These are phyloP conservation scores for Cladosporium sp. DNA, from an alignment of 2,329 filamentous ascomycete species.

Conservation along the genomic window DNA sequence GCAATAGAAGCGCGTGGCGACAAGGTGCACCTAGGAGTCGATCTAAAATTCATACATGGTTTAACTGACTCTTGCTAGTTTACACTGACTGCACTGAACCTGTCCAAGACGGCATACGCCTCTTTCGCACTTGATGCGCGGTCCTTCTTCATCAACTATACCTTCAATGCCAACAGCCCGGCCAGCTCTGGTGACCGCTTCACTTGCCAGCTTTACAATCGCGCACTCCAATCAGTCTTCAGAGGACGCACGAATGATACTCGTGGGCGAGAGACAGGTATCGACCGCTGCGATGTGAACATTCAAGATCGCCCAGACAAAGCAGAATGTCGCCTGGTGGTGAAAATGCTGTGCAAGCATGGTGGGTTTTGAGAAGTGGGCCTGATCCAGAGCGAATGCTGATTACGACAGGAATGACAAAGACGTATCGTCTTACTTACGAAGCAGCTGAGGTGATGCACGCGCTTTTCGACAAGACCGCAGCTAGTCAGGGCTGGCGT, in stretches of 20 bases:
- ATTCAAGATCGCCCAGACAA: slow-evolving; percentile 67
- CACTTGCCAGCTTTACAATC: slow-evolving; percentile 70
- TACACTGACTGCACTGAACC: slow-evolving; percentile 69
- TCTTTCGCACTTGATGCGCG: slow-evolving; percentile 64
- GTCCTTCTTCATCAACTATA: slow-evolving; percentile 70
- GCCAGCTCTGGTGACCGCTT: slow-evolving; percentile 45
- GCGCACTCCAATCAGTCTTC: slow-evolving; percentile 67
- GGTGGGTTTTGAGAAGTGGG: slow-evolving; percentile 37
- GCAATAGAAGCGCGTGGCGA: slow-evolving; percentile 68
- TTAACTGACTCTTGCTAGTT: slow-evolving; percentile 43
- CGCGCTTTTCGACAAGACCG: slow-evolving; percentile 66
- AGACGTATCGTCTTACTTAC: slow-evolving; percentile 72
- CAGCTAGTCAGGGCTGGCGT: slow-evolving; percentile 66
- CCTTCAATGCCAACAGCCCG: slow-evolving; percentile 44
- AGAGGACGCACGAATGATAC: slow-evolving; percentile 62
- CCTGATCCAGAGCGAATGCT: slow-evolving; percentile 17
- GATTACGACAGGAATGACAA: slow-evolving; percentile 57
- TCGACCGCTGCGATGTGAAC: slow-evolving; percentile 70
- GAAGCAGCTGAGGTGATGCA: slow-evolving; percentile 70
- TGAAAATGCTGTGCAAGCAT: slow-evolving; percentile 70
- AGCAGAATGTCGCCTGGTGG: slow-evolving; percentile 66
- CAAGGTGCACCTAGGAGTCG: slow-evolving; percentile 45
- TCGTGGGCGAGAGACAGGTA: slow-evolving; percentile 63
- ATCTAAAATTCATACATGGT: not conserved
- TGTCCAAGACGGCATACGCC: slow-evolving; percentile 75